Base-by-base conservation (phyloP, 2,329 filamentous ascomycete species). In the Phialophora macrospora region DNA sequence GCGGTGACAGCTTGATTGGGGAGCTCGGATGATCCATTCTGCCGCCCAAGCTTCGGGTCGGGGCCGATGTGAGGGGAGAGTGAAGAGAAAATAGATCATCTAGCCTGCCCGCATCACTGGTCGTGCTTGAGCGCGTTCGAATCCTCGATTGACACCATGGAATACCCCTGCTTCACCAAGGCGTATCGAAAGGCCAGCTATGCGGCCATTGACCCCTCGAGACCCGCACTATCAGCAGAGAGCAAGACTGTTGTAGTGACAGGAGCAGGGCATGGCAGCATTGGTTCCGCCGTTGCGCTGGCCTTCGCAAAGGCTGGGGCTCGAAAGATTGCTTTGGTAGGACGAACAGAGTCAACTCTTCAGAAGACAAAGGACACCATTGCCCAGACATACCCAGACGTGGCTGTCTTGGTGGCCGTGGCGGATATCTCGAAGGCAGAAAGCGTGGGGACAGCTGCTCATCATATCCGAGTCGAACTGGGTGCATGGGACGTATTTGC, bases 241-340 rank as follows among this genome's bases (percentile, higher is more conserved):
- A 77, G 77, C 34, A 80, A 80, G 67, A 72, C 75, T 4, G 76
- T 84, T 46, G 78, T 89, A 62, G 81, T 88, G 59, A 85, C 81
- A 0, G 86, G 85, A 6, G 85, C 82, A 14, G 66, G 63, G 0
- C 83, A 81, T 2, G 81, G 81, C 34, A 84, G 85, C 4, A 81
- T 87, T 46, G 86, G 87, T 4, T 77, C 77, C 2, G 79, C 81
- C 12, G 84, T 82, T 3, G 85, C 84, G 0, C 70, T 83, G 17
- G 81, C 83, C 9, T 88, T 82, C 69, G 86, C 85, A 20, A 77
- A 76, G 69, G 85, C 85, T 2, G 83, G 83, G 4, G 82, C 81
- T 7, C 60, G 73, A 1, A 72, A 69, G 0, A 73, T 83, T 28
- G 75, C 79, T 9, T 73, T 85, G 46, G 64, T 78, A 0, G 79